These are phyloP conservation scores for Wickerhamiella brachini DNA, from an alignment of 805 yeast species.

Conservation along the genomic window DNA sequence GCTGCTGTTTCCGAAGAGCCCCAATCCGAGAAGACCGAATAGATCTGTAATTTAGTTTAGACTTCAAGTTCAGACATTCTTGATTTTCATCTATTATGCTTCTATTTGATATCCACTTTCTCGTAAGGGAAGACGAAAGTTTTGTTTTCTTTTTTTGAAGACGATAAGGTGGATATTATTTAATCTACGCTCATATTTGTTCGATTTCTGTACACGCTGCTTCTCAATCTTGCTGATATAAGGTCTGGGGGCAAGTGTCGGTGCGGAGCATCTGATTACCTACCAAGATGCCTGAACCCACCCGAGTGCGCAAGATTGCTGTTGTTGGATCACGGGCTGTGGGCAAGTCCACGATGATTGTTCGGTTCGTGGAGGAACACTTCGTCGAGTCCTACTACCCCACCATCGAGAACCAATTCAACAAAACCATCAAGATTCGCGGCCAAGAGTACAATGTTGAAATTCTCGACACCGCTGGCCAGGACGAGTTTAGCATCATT, in stretches of 20 bases:
- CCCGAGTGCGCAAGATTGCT: constrained; percentile 47
- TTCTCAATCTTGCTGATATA: too few species aligned
- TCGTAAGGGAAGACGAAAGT: too few species aligned
- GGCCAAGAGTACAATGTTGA: constrained; percentile 70
- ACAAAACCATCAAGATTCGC: constrained; percentile 51
- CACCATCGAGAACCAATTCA: constrained; percentile 75
- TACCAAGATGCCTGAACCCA: constrained; percentile 17
- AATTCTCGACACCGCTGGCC: constrained; percentile 86
- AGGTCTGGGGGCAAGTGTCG: too few species aligned
- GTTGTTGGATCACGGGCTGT: constrained; percentile 82
- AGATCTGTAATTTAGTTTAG: not conserved
- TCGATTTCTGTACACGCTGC: too few species aligned
- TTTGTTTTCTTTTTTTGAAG: too few species aligned
- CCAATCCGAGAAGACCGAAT: constrained; percentile 4
- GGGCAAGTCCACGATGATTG: constrained; percentile 73
- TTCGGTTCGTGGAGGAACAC: constrained; percentile 75
- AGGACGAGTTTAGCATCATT: constrained; percentile 74
- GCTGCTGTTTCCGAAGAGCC: constrained; percentile 2
- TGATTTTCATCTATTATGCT: too few species aligned
- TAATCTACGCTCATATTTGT: too few species aligned
- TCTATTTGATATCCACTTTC: too few species aligned
- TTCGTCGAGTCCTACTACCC: constrained; percentile 85
- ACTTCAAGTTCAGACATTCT: too few species aligned
- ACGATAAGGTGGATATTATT: too few species aligned
- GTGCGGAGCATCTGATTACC: not conserved